Evolutionary conservation across 768 basidiomycete species (phyloP).

Genomic region (Tylopilus felleus): DNA sequence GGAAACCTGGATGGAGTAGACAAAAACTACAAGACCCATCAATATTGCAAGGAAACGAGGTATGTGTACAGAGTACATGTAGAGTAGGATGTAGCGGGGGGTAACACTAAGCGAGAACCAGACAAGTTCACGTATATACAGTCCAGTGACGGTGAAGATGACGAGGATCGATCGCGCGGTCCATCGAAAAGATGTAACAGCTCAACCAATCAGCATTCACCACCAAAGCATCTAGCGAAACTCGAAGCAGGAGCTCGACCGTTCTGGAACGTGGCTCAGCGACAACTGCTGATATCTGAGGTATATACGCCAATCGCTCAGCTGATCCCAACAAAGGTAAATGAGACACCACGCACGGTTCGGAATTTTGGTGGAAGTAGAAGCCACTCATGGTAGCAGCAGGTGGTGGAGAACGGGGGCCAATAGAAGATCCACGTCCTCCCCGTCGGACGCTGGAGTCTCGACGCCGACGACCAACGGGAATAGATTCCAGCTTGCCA

Average conservation of each 20-base stretch:
- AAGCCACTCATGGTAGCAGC: conserved; percentile 83
- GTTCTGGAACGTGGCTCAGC: conserved; percentile 72
- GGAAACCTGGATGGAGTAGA: too few relatives aligned
- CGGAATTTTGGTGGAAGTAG: conserved; percentile 92
- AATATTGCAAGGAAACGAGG: conserved; percentile 6
- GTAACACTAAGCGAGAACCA: conserved; percentile 19
- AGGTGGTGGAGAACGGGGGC: conserved; percentile 44
- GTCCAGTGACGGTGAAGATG: conserved; percentile 5
- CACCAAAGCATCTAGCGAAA: conserved; percentile 55
- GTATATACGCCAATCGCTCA: conserved; percentile 8
- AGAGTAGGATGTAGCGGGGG: conserved; percentile 12
- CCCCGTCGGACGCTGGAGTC: conserved; percentile 46
- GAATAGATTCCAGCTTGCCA: conserved; percentile 37
- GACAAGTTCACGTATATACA: conserved; percentile 15
- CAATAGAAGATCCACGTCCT: conserved; percentile 47
- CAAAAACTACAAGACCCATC: neutral
- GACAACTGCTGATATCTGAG: conserved; percentile 86
- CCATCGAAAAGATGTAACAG: neutral
- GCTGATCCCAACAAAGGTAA: neutral
- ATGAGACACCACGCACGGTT: conserved; percentile 64
- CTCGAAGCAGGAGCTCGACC: conserved; percentile 76
- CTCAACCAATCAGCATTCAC: conserved; percentile 1
- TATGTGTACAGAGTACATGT: conserved; percentile 18
- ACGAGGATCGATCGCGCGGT: conserved; percentile 5
- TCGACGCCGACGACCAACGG: conserved; percentile 37